phyloP scores from a whole-genome alignment of 2,329 filamentous ascomycete species.

The Colletotrichum salicis region DNA sequence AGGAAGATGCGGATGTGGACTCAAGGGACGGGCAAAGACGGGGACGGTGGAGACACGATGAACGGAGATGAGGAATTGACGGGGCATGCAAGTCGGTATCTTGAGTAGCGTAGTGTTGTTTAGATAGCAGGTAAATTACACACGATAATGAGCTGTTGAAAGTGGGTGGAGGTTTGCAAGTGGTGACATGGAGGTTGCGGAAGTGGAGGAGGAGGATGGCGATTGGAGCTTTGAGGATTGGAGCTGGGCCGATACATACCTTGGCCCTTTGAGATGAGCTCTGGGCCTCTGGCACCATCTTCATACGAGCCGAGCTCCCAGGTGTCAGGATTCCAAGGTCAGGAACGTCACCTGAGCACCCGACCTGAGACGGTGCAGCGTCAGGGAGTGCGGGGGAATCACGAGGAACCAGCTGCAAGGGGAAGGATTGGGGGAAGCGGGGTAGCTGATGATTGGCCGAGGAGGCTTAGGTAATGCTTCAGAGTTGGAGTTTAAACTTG shows the following conservation, averaged over 20 bases:
- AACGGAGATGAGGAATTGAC: constrained; percentile 15
- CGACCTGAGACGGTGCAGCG: constrained; percentile 30
- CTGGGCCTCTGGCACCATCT: not conserved
- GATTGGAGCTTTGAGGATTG: constrained; percentile 2
- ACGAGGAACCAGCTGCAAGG: constrained; percentile 23
- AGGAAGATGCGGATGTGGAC: constrained; percentile 2
- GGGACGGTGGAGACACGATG: constrained; percentile 17
- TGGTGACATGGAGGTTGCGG: not conserved
- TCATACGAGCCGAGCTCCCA: constrained; percentile 2
- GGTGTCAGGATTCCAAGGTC: constrained; percentile 1
- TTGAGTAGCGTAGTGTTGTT: not conserved
- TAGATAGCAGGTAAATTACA: not conserved
- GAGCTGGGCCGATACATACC: no score
- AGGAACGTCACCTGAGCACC: constrained; percentile 31
- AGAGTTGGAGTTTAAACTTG: constrained; percentile 21
- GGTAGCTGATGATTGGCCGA: constrained; percentile 14
- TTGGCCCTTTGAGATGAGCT: constrained; percentile 1
- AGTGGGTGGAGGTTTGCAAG: not conserved
- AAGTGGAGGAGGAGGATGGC: not conserved
- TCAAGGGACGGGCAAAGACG: constrained; percentile 11
- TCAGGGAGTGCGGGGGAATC: constrained; percentile 34
- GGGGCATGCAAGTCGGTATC: constrained; percentile 4
- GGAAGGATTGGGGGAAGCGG: constrained; percentile 26
- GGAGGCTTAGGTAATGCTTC: constrained; percentile 14
- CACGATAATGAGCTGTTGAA: constrained; percentile 11